Evolutionary conservation across 768 basidiomycete species (phyloP), one percentile per base, ranked within the genome.

Genomic region (Boletellus ananas): DNA sequence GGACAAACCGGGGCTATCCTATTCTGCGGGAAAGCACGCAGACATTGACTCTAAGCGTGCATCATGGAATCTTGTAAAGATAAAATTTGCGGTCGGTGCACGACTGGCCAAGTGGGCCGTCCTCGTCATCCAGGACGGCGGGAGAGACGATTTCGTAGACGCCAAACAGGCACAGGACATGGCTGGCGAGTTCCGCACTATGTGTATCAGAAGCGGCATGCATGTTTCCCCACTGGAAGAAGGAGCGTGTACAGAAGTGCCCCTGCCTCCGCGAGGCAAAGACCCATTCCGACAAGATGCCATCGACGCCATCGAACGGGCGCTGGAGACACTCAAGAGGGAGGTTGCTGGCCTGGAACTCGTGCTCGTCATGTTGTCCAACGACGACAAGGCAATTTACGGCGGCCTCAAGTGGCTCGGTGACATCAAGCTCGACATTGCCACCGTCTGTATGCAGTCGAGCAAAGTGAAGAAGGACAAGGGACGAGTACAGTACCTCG

Each of bases 371-470:
- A 67, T 80, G 54, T 66, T 80, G 33, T 72, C 78, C 38, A 72
- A 64, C 50, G 68, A 73, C 9, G 78, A 80, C 63, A 71, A 70
- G 45, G 67, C 69, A 31, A 59, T 80, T 42, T 80, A 81, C 60
- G 70, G 75, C 4, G 77, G 77, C 1, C 50, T 80, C 54, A 80
- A 81, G 63, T 64, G 71, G 35, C 65, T 79, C 21, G 77, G 75
- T 51, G 79, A 81, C 43, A 63, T 75, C 40, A 65, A 63, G 47
- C 64, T 80, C n/a, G 77, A 75, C 45, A 67, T 73, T 3, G 57
- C 80, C 9, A 87, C 83, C 3, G 81, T 90, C 3, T 92, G 89
- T 53, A 85, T 87, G 27, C 87, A 87, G 48, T 70, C 80, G 0
- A 61, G 64, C 20, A 91, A 88, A 63, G 79, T 91, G 57, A 74